Evolutionary conservation across 1,139 yeast species (phyloP).

Genomic region (Saccharomycopsis crataegensis): DNA sequence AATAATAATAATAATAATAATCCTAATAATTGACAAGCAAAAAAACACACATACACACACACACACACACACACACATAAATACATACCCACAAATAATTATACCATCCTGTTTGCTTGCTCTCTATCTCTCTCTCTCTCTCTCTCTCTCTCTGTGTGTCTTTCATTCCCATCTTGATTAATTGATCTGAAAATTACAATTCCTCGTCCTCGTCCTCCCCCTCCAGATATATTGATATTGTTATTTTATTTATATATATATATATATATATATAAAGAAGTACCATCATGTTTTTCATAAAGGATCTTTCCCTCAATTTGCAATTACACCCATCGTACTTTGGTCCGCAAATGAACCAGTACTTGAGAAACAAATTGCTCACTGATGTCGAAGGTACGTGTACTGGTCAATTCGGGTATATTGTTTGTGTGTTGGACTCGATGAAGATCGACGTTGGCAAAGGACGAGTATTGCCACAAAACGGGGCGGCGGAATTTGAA

Average conservation of each 20-base stretch:
- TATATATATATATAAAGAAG: too few relatives aligned
- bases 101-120: not conserved
- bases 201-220: too few relatives aligned
- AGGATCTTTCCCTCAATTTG: conserved; percentile 84
- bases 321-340: conserved; percentile 95
- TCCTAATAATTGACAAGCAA: not conserved
- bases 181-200: too few relatives aligned
- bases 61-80: too few relatives aligned
- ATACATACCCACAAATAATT: not conserved
- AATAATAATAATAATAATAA: too few relatives aligned
- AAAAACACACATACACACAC: too few relatives aligned
- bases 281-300: conserved; percentile 36
- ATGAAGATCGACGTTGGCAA: conserved; percentile 93
- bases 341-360: conserved; percentile 97
- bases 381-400: conserved; percentile 98
- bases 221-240: too few relatives aligned
- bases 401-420: conserved; percentile 97
- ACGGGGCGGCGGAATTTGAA: conserved; percentile 93
- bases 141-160: not conserved
- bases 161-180: not conserved
- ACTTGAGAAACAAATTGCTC: conserved; percentile 76
- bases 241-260: too few relatives aligned
- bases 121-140: not conserved
- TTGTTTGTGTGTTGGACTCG: conserved; percentile 91
- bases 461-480: conserved; percentile 84